Evolutionary conservation across 371 early-diverging fungal genomes (phyloP).

Genomic region (Mucor ambiguus): DNA sequence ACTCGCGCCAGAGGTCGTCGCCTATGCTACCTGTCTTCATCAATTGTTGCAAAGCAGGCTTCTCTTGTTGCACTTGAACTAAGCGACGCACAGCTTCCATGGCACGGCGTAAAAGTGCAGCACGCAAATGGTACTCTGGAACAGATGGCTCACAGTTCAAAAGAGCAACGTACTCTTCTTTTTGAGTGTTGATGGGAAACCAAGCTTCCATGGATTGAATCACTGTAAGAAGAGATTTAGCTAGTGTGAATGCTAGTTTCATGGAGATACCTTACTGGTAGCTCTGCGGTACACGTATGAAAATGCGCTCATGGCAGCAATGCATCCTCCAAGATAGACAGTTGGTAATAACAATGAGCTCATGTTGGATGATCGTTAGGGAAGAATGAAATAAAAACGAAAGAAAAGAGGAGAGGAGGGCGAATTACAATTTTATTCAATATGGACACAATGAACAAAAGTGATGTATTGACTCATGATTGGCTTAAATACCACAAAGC

Average conservation of each 20-base stretch:
- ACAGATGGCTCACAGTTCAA: slow-evolving; percentile 63
- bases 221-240: slow-evolving; percentile 22
- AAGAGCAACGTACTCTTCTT: slow-evolving; percentile 74
- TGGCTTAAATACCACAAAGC: slow-evolving; percentile 11
- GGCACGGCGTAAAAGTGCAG: slow-evolving; percentile 86
- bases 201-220: slow-evolving; percentile 62
- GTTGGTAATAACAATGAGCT: slow-evolving; percentile 56
- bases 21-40: slow-evolving; percentile 86
- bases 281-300: slow-evolving; percentile 56
- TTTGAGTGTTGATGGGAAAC: slow-evolving; percentile 70
- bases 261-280: slow-evolving; percentile 31
- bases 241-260: not conserved
- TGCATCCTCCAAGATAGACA: slow-evolving; percentile 63
- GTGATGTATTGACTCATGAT: slow-evolving; percentile 33
- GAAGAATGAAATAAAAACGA: not conserved
- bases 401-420: not conserved
- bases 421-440: not conserved
- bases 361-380: slow-evolving; percentile 18
- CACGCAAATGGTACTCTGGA: slow-evolving; percentile 65
- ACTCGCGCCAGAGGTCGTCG: slow-evolving; percentile 86
- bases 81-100: slow-evolving; percentile 82
- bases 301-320: slow-evolving; percentile 65
- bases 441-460: not conserved
- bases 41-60: slow-evolving; percentile 77
- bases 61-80: slow-evolving; percentile 80